A percentile compares a stretch with the other conserved stretches of the same genome.
phyloP scores from a whole-genome alignment of 2,329 filamentous ascomycete species.

The Aspergillus flavus region DNA sequence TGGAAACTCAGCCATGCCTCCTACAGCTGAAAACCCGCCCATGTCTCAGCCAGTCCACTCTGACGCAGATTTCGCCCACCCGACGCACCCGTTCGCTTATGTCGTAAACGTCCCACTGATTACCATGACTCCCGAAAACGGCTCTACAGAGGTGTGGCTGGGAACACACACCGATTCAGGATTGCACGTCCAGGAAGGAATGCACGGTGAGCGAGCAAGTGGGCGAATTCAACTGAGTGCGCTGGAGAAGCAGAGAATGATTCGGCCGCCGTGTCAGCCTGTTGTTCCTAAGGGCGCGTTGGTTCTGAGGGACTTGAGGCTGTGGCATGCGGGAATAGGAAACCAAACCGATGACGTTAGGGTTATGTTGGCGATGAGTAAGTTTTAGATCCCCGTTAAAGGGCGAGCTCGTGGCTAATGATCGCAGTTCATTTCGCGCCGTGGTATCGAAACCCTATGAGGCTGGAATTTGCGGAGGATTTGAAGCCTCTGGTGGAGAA shows the following conservation, averaged over 20 bases:
- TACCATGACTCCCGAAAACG: conserved; percentile 55
- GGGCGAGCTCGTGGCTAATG: conserved; percentile 15
- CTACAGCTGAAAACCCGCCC: conserved; percentile 38
- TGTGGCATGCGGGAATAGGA: conserved; percentile 68
- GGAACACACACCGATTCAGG: conserved; percentile 51
- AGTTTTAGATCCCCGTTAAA: not conserved
- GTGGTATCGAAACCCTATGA: conserved; percentile 1
- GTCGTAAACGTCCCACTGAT: conserved; percentile 59
- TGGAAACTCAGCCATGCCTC: conserved; percentile 54
- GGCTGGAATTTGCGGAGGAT: conserved; percentile 55
- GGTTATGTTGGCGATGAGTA: conserved; percentile 61
- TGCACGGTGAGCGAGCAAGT: conserved; percentile 56
- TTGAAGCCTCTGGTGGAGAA: conserved; percentile 50
- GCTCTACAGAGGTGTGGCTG: conserved; percentile 63
- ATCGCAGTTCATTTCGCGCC: not conserved
- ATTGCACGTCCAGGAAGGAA: conserved; percentile 50
- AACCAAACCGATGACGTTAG: conserved; percentile 49
- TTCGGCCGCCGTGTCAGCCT: conserved; percentile 54
- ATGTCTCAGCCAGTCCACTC: conserved; percentile 56
- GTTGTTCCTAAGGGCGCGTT: conserved; percentile 57
- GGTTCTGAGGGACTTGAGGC: conserved; percentile 60
- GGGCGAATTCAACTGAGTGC: conserved; percentile 46
- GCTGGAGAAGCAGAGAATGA: conserved; percentile 41
- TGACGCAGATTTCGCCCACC: conserved; percentile 62
- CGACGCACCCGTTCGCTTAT: conserved; percentile 57